These are phyloP conservation scores for Isochrysis galbana DNA, from an alignment of 78 protist genomes.

Conservation along the genomic window DNA sequence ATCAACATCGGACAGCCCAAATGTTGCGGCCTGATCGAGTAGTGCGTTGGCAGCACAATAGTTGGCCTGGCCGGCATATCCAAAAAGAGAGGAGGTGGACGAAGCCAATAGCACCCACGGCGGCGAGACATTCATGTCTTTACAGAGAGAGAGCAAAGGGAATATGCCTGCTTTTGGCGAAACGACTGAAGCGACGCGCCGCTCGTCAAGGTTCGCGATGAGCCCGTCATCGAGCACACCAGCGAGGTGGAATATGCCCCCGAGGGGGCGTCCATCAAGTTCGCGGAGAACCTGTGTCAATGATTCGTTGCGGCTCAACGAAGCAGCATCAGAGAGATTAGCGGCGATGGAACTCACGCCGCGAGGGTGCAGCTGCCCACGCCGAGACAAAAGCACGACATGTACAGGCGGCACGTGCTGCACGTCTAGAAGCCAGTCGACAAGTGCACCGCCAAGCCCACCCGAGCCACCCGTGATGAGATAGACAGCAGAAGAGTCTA, in stretches of 20 bases:
- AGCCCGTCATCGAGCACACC: conserved; percentile 45
- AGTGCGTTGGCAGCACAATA: conserved; percentile 51
- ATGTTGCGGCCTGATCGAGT: conserved; percentile 20
- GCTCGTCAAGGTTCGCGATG: not conserved
- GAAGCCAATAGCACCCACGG: not conserved
- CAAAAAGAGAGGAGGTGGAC: conserved; percentile 36
- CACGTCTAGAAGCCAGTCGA: not conserved
- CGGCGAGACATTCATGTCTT: not conserved
- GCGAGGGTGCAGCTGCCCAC: not conserved
- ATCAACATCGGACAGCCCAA: not conserved
- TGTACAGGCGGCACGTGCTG: not conserved
- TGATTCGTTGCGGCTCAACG: not conserved
- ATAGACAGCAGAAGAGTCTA: not conserved
- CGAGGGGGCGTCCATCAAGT: not conserved
- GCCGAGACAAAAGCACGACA: conserved; percentile 19
- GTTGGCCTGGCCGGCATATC: conserved; percentile 47
- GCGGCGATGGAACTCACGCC: not conserved
- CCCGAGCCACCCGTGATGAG: conserved; percentile 45
- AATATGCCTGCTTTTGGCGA: conserved; percentile 13
- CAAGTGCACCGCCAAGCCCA: conserved; percentile 33
- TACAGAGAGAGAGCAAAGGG: not conserved
- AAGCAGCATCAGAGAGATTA: not conserved
- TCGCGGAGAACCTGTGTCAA: not conserved
- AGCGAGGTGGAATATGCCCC: conserved; percentile 51
- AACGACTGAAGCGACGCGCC: not conserved